Evolutionary conservation across 345 rosid species (phyloP).

Genomic region (Corymbia maculata): DNA sequence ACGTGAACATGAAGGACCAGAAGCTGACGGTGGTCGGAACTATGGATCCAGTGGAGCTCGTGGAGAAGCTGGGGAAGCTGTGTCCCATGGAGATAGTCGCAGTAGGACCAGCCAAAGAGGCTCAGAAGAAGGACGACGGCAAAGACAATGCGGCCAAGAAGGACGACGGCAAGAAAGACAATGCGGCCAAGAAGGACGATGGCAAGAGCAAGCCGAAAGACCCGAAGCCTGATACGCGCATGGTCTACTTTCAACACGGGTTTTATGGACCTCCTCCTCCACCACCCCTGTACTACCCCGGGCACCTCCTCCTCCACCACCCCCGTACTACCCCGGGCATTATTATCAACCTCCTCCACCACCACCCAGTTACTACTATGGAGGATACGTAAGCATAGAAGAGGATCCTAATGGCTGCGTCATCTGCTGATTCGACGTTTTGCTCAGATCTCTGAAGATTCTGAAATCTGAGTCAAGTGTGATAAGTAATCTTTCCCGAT

Average conservation of each 20-base stretch:
- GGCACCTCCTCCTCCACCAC: too few relatives aligned
- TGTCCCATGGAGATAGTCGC: background rate
- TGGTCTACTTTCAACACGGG: background rate
- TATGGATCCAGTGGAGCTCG: constrained; percentile 1
- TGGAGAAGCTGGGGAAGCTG: constrained; percentile 6
- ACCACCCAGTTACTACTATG: background rate
- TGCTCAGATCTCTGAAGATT: background rate
- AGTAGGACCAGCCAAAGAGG: constrained; percentile 14
- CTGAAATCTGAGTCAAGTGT: background rate
- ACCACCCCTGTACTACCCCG: background rate
- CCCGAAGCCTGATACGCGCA: background rate
- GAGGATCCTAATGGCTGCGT: constrained; percentile 10
- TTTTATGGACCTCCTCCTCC: background rate
- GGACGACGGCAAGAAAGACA: too few relatives aligned
- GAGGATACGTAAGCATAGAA: background rate
- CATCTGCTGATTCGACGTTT: constrained; percentile 1
- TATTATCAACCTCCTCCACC: too few relatives aligned
- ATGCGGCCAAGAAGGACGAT: too few relatives aligned
- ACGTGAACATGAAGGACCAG: constrained; percentile 9
- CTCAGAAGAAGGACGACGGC: background rate
- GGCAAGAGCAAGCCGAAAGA: background rate
- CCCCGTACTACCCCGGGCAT: too few relatives aligned
- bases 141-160: background rate
- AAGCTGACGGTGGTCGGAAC: constrained; percentile 11
- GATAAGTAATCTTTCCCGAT: background rate